Evolutionary conservation across 345 rosid genomes (phyloP).

Genomic region (Linum trigynum): DNA sequence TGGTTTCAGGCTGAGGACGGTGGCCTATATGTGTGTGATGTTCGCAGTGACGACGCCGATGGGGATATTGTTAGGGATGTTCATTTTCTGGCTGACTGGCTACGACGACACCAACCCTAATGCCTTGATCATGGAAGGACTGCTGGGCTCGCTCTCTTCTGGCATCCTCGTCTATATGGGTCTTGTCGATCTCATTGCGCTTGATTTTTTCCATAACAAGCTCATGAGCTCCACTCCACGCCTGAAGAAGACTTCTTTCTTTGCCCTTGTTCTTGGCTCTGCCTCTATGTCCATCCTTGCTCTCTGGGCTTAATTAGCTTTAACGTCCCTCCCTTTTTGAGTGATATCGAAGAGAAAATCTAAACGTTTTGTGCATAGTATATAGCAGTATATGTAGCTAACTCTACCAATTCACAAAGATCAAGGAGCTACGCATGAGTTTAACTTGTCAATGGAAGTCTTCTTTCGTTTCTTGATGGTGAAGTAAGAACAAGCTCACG

Average conservation of each 20-base stretch:
- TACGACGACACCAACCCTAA: constrained; percentile 67
- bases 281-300: constrained; percentile 88
- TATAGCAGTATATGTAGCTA: no score
- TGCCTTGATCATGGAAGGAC: constrained; percentile 80
- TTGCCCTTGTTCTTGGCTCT: constrained; percentile 65
- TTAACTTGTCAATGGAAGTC: no score
- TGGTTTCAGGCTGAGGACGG: constrained; percentile 60
- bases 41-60: constrained; percentile 84
- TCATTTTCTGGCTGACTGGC: constrained; percentile 63
- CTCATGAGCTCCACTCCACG: constrained; percentile 45
- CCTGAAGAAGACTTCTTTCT: constrained; percentile 66
- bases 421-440: no score
- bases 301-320: constrained; percentile 57
- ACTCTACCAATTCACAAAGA: no score
- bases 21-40: constrained; percentile 82
- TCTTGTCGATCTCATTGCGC: constrained; percentile 78
- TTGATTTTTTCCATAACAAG: constrained; percentile 89
- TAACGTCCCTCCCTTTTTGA: no score
- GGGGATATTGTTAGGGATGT: constrained; percentile 81
- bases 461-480: no score
- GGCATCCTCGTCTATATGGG: constrained; percentile 94
- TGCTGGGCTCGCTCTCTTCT: constrained; percentile 72
- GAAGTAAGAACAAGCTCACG: no score
- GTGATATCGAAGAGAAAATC: no score
- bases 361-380: no score